Conservation (phyloP, 108 stramenopile species). For the Fragilariopsis cylindrus region DNA sequence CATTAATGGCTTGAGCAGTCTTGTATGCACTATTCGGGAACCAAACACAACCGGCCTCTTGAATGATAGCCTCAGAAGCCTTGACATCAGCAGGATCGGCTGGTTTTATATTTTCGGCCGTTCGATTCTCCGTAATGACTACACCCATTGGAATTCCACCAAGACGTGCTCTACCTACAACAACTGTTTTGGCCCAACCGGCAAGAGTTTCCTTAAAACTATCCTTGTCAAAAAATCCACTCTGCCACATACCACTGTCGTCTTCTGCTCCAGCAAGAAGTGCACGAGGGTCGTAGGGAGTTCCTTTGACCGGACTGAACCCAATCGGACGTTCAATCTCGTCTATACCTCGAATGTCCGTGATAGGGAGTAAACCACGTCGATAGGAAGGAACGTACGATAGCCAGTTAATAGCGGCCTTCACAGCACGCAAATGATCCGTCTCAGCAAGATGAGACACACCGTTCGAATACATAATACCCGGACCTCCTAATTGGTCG, state of each 20-base stretch:
- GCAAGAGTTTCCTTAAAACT: constrained; percentile 95
- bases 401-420: constrained; percentile 90
- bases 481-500: constrained; percentile 97
- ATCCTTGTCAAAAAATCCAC: constrained; percentile 97
- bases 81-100: constrained; percentile 98
- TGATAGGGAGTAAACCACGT: constrained; percentile 82
- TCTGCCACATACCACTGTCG: constrained; percentile 77
- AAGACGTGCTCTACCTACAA: constrained; percentile 95
- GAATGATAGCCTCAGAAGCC: constrained; percentile 89
- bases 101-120: constrained; percentile 91
- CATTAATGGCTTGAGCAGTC: constrained; percentile 98
- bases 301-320: constrained; percentile 77
- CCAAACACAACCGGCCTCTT: constrained; percentile 99
- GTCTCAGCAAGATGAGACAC: constrained; percentile 91
- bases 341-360: constrained; percentile 88
- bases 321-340: constrained; percentile 88
- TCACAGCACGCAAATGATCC: constrained; percentile 91
- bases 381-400: constrained; percentile 90
- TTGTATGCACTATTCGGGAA: constrained; percentile 99
- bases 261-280: constrained; percentile 84
- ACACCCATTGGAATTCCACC: constrained; percentile 99
- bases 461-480: constrained; percentile 98
- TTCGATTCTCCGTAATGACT: constrained; percentile 95
- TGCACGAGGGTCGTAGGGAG: constrained; percentile 93
- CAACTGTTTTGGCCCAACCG: constrained; percentile 99